Conservation (phyloP, 805 yeast species). For the Sugiyamaella qingdaonensis region DNA sequence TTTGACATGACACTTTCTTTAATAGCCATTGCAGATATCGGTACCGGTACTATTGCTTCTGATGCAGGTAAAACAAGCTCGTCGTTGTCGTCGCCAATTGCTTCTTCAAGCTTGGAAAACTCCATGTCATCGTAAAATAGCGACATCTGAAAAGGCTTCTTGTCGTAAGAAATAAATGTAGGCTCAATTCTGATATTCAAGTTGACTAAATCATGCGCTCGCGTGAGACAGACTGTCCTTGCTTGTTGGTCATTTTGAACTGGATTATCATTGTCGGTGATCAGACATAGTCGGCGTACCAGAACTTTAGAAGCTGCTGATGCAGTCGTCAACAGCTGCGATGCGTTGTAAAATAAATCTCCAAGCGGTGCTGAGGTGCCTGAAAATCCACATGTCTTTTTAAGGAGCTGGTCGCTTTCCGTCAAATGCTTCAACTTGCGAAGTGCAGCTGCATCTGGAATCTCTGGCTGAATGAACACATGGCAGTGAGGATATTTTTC, state of each 20-base stretch:
- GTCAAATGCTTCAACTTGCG: conserved; percentile 19
- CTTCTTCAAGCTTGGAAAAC: conserved; percentile 8
- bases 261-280: conserved; percentile 76
- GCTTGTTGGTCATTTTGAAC: conserved; percentile 39
- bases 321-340: conserved; percentile 45
- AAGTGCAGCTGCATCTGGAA: conserved; percentile 39
- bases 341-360: conserved; percentile 47
- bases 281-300: conserved; percentile 54
- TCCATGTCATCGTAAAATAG: conserved; percentile 50
- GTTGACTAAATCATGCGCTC: conserved; percentile 58
- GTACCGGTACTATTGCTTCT: conserved; percentile 22
- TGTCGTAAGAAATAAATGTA: conserved; percentile 46
- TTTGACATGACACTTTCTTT: conserved; percentile 42
- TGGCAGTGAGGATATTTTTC: conserved; percentile 40
- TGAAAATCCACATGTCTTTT: conserved; percentile 14
- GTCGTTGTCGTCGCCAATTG: not conserved
- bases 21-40: conserved; percentile 18
- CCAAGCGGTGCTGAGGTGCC: conserved; percentile 31
- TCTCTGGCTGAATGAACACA: conserved; percentile 41
- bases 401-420: conserved; percentile 3
- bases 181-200: conserved; percentile 56
- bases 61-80: conserved; percentile 30
- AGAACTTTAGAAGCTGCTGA: not conserved
- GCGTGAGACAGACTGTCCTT: conserved; percentile 48
- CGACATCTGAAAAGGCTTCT: conserved; percentile 41